A percentile compares a stretch with the other conserved stretches of the same genome.
phyloP scores from a whole-genome alignment of 169 alveolate genomes.

The Plasmodium vivax region DNA sequence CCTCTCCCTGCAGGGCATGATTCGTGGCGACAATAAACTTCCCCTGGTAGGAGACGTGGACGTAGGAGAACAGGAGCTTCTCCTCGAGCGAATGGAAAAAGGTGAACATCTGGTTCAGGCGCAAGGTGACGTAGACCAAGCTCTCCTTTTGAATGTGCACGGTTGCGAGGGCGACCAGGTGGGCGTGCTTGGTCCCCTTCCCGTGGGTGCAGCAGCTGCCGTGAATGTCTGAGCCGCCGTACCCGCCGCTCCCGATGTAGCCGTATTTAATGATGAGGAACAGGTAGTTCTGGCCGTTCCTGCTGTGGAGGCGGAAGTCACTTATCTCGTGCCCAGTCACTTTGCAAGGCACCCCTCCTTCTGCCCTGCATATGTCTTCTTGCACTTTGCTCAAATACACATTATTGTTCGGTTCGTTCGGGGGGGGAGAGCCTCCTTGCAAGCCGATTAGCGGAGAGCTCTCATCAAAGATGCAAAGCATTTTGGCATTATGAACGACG shows the following conservation, averaged over 20 bases:
- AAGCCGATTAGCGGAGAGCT: neutral
- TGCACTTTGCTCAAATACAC: constrained; percentile 30
- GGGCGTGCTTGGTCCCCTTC: constrained; percentile 19
- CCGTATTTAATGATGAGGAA: constrained; percentile 42
- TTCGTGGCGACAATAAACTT: constrained; percentile 50
- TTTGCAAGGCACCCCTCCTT: constrained; percentile 6
- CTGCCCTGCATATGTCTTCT: neutral
- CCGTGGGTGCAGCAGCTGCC: neutral
- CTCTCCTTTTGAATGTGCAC: constrained; percentile 38
- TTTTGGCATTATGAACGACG: constrained; percentile 55
- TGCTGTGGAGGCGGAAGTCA: constrained; percentile 24
- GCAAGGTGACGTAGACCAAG: constrained; percentile 24
- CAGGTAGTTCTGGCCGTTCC: constrained; percentile 32
- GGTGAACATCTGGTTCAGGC: constrained; percentile 55
- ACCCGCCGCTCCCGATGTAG: neutral
- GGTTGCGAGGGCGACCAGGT: constrained; percentile 35
- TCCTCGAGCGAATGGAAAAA: constrained; percentile 39
- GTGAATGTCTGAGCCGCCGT: too few species aligned
- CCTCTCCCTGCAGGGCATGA: neutral
- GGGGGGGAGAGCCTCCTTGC: neutral
- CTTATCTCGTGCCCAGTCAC: constrained; percentile 21
- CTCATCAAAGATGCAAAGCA: constrained; percentile 65
- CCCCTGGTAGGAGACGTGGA: constrained; percentile 43
- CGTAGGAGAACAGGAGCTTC: constrained; percentile 37
- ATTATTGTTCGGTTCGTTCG: constrained; percentile 11